These are phyloP conservation scores for Botrytis sinoallii DNA, from an alignment of 2,329 filamentous ascomycete species.

Conservation along the genomic window DNA sequence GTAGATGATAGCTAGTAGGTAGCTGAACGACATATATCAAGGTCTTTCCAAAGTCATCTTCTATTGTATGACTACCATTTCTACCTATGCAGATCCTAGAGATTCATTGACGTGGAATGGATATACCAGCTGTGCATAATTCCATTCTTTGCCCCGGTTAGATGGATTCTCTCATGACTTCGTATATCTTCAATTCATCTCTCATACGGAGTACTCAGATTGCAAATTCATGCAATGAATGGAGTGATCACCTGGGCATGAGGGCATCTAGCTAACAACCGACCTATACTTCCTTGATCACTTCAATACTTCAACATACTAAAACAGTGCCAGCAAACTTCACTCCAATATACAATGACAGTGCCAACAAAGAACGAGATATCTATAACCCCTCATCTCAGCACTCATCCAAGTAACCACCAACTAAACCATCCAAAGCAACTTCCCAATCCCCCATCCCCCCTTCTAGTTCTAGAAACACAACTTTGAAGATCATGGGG, in stretches of 20 bases:
- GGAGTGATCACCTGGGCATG: not conserved
- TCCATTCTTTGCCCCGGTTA: not conserved
- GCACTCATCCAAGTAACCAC: not conserved
- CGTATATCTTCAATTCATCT: not conserved
- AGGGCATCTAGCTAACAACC: not conserved
- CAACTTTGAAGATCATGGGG: not conserved
- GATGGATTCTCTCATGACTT: not conserved
- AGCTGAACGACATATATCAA: not conserved
- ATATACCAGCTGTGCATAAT: not conserved
- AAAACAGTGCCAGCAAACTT: too few relatives aligned
- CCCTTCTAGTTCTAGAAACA: not conserved
- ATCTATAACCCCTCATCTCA: conserved; percentile 39
- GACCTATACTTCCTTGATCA: not conserved
- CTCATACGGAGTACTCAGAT: not conserved
- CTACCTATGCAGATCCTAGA: too few relatives aligned
- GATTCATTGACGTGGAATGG: not conserved
- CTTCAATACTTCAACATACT: not conserved
- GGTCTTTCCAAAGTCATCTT: not conserved
- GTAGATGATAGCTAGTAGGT: too few relatives aligned
- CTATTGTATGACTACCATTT: not conserved
- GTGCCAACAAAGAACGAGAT: not conserved
- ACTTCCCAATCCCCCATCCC: not conserved
- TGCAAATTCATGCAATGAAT: conserved; percentile 6
- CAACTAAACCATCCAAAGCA: not conserved
- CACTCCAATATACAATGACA: not conserved